Evolutionary conservation across 305 asterid genomes (phyloP), one percentile per base, ranked within the genome.

Genomic region (Solanum aculeatissimum): DNA sequence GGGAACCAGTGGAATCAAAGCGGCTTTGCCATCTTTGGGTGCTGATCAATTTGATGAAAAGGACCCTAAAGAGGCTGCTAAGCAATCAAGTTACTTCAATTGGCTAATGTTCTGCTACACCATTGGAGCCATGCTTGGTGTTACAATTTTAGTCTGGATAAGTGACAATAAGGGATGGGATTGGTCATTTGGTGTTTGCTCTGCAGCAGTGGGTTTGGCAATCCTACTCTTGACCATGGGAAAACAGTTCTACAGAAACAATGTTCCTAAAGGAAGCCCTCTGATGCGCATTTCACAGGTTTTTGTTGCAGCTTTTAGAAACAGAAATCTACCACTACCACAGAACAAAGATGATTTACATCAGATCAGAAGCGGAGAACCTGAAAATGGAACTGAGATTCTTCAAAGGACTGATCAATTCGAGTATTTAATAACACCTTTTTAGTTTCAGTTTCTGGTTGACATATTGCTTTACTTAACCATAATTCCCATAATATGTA

Each of bases 1-100:
- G 0, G 97, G 98, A 9, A 89, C 83, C 3, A 88, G 95, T 9
- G 97, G 94, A 43, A 81, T 92, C 32, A 94, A 93, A 86, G 98
- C 97, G 0, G 93, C 95, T 12, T 82, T 92, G 71, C 97, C 97
- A 29, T 83, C 95, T 3, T 89, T 94, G 7, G 97, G 97, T 19
- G 97, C 98, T 14, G 98, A 93, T 83, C 98, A 94, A 57, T 93
- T 92, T 53, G 95, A 94, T 35, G 94, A 89, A 83, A 87, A 84
- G 38, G 93, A 91, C 83, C 91, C 95, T 1, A 85, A 77, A 53
- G 95, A 91, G 82, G 93, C 93, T n/a, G 82, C 90, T 78, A 85
- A 90, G 42, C 91, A 91, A 11, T 90, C 98, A 11, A 94, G 95
- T 87, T 94, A 85, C 91, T 93, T 94, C 89, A 94, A 94, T 83